phyloP scores from a whole-genome alignment of 1,139 yeast genomes.

The Geotrichum restrictum region DNA sequence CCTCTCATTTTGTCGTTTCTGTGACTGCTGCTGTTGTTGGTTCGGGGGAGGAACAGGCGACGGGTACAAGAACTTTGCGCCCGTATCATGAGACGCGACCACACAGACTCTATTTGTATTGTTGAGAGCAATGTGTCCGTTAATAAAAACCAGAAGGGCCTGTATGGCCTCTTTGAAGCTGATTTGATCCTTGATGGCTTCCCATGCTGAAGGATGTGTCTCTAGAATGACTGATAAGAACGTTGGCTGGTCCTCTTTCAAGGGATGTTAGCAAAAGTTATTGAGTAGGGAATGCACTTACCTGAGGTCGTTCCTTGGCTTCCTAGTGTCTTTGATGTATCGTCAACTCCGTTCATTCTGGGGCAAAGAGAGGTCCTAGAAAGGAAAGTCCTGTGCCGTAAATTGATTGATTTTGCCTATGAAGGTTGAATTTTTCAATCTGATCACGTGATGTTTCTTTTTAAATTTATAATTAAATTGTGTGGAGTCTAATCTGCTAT shows the following conservation, averaged over 20 bases:
- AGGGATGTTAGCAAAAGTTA: conserved; percentile 6
- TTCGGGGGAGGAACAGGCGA: conserved; percentile 25
- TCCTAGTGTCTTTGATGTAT: conserved; percentile 37
- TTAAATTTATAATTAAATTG: too few relatives aligned
- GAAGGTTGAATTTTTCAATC: too few relatives aligned
- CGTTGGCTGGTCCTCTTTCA: conserved; percentile 70
- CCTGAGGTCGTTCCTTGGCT: conserved; percentile 23
- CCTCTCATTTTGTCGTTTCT: conserved; percentile 29
- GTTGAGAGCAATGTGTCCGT: conserved; percentile 82
- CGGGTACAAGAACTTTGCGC: conserved; percentile 74
- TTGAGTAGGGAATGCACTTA: conserved; percentile 10
- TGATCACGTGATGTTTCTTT: too few relatives aligned
- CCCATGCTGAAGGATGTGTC: conserved; percentile 76
- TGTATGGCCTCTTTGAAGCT: conserved; percentile 55
- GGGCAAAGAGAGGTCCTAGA: not conserved
- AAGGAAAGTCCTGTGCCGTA: too few relatives aligned
- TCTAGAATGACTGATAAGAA: conserved; percentile 76
- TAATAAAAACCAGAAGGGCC: conserved; percentile 64
- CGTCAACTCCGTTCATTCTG: conserved; percentile 42
- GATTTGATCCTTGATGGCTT: conserved; percentile 45
- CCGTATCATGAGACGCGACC: conserved; percentile 68
- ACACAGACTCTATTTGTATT: conserved; percentile 83
- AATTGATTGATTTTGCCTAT: too few relatives aligned
- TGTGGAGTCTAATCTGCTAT: too few relatives aligned
- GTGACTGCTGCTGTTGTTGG: conserved; percentile 24